Evolutionary conservation across 2,329 filamentous ascomycete genomes (phyloP), one percentile per base, ranked within the genome.

Genomic region (Fusarium domesticum): DNA sequence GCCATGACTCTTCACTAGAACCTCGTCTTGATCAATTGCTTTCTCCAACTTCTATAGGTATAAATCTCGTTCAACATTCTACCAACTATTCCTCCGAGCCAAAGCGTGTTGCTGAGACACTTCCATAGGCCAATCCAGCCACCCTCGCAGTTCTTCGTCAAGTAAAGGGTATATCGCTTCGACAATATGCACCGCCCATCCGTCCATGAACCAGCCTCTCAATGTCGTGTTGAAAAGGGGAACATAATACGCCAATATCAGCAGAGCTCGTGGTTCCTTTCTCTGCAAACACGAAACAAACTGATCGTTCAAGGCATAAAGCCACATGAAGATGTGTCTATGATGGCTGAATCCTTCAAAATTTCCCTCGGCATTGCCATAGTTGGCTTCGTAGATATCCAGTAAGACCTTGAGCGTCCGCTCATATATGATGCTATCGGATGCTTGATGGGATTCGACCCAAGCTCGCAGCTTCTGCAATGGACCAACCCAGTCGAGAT

Each of bases 361-460:
- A 0, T 31, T 16, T 8, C 53, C 57, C 4, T 53, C 39, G 3
- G 15, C 23, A 17, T 56, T 47, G 30, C 57, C 57, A 45, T 59
- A 60, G 28, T 50, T 59, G 19, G 56, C 57, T 30, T 60, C 54
- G 39, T 60, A 60, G n/a, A 59, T 39, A n/a, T 60, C 57, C 17
- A 47, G 56, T 14, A 60, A 40, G 6, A 41, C 32, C 16, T 56
- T 45, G 16, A 58, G 53, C 12, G 54, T 48, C 12, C 58, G 51
- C 2, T 57, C 35, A 36, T 59, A 60, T 10, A 60, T 39, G n/a
- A 50, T 54, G 31, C 56, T 58, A 18, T 60, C 55, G n/a, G 56
- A 52, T 14, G 43, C 53, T 14, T 56, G 50, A 28, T 58, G 48
- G 15, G 58, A 59, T 15, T 42, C 45, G 30, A 60, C 50, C 58